phyloP scores from a whole-genome alignment of 2,329 filamentous ascomycete species.

The Trichoderma harzianum region DNA sequence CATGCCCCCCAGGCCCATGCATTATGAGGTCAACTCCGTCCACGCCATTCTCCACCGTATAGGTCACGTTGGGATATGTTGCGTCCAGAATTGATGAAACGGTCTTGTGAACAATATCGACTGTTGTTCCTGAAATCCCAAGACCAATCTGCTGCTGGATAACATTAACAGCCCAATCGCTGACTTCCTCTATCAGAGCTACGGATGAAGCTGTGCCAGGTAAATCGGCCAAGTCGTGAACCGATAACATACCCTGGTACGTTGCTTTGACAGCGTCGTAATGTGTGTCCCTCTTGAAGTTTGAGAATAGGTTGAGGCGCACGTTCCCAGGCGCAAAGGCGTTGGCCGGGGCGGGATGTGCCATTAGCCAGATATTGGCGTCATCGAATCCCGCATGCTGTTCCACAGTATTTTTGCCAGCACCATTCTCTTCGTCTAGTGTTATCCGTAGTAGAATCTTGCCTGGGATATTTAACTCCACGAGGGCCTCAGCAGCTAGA shows the following conservation, averaged over 20 bases:
- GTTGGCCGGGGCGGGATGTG: conserved; percentile 23
- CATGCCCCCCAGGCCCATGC: neutral
- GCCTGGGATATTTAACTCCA: conserved; percentile 22
- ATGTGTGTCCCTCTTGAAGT: neutral
- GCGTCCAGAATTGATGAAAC: neutral
- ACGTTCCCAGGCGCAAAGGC: neutral
- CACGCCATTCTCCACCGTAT: neutral
- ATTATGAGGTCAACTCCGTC: neutral
- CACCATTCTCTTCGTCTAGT: conserved; percentile 42
- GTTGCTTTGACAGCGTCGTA: neutral
- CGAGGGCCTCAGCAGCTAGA: conserved; percentile 26
- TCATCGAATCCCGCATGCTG: conserved; percentile 26
- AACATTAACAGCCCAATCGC: neutral
- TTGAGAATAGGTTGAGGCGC: neutral
- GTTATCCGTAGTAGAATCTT: conserved; percentile 39
- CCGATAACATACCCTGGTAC: neutral
- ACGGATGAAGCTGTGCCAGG: neutral
- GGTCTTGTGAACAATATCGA: neutral
- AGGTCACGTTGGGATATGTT: neutral
- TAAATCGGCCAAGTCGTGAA: neutral
- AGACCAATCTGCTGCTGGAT: neutral
- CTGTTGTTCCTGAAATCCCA: neutral
- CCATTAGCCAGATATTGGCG: conserved; percentile 29
- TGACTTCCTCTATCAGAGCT: neutral
- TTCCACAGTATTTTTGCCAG: conserved; percentile 34